Base-by-base conservation (phyloP, 768 basidiomycete species). In the Tricholoma sp. region DNA sequence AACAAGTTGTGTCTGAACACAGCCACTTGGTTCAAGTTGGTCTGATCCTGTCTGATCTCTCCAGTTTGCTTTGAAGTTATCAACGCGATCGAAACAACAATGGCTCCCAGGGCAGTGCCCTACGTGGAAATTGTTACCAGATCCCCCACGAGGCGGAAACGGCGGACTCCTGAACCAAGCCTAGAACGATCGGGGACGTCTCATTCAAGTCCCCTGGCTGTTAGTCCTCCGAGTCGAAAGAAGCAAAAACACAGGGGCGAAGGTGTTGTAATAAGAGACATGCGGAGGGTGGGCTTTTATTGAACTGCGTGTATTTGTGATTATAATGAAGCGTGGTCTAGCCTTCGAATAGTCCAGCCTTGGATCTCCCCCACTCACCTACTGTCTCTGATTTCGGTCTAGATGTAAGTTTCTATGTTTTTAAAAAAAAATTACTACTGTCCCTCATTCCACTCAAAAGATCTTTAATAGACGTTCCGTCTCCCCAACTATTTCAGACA, bases 31-130 rank as follows among this genome's bases (percentile, higher is more conserved):
- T 24, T 24, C 24, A 24, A 24, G 24, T 24, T 24, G 24, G 4
- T 24, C 24, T 24, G 24, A 24, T n/a, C n/a, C n/a, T n/a, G 75
- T 74, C 74, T 75, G 66, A 74, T 75, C 15, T 1, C 12, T 9
- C 8, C 0, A 7, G 1, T 8, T 45, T 20, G 11, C 20, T 18
- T 9, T 15, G 17, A 41, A 41, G 2, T 8, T 17, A 41, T 15
- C 37, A 12, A 24, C 41, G 24, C 24, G 12, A 12, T 6, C 7
- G 24, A 47, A 47, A 6, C 4, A 1, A 15, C 15, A 32, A 49
- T 42, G 33, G 34, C 49, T 49, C 55, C 50, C 34, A 52, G 54
- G 31, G 59, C 56, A 15, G 52, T 66, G 31, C 65, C 65, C 18
- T 68, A 67, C 50, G 66, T 68, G 34, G 67, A 67, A n/a, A 61